These are phyloP conservation scores for Macrolepiota albuminosa DNA, from an alignment of 768 basidiomycete species.

Conservation along the genomic window DNA sequence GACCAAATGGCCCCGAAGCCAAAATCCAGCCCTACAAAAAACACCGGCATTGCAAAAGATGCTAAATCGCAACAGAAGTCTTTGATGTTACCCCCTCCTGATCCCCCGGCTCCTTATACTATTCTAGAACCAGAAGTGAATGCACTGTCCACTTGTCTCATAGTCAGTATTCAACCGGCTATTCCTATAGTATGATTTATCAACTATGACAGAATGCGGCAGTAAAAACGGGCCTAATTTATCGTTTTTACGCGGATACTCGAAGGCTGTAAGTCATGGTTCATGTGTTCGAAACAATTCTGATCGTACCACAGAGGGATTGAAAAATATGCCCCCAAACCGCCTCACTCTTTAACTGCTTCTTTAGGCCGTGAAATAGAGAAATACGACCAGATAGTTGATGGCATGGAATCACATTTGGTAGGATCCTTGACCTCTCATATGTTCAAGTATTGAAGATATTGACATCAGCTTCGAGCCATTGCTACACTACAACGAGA, in stretches of 20 bases:
- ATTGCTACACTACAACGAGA: conserved; percentile 72
- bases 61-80: conserved; percentile 22
- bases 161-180: conserved; percentile 32
- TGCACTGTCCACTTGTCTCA: conserved; percentile 52
- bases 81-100: conserved; percentile 54
- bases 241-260: conserved; percentile 63
- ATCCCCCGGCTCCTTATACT: conserved; percentile 31
- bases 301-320: conserved; percentile 41
- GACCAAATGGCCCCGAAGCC: conserved; percentile 42
- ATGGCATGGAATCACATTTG: conserved; percentile 68
- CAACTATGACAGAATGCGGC: conserved; percentile 45
- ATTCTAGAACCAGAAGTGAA: conserved; percentile 65
- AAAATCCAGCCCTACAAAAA: conserved; percentile 34
- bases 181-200: conserved; percentile 3
- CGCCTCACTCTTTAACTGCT: conserved; percentile 60
- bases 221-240: conserved; percentile 67
- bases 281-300: not conserved
- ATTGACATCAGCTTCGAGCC: conserved; percentile 52
- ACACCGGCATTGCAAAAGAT: conserved; percentile 19
- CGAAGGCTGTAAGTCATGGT: conserved; percentile 51
- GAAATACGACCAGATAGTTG: conserved; percentile 76
- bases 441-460: not conserved
- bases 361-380: conserved; percentile 72
- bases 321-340: conserved; percentile 49
- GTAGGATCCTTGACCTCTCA: conserved; percentile 32